phyloP scores from a whole-genome alignment of 257 asterid species.

The Leptodermis oblonga region DNA sequence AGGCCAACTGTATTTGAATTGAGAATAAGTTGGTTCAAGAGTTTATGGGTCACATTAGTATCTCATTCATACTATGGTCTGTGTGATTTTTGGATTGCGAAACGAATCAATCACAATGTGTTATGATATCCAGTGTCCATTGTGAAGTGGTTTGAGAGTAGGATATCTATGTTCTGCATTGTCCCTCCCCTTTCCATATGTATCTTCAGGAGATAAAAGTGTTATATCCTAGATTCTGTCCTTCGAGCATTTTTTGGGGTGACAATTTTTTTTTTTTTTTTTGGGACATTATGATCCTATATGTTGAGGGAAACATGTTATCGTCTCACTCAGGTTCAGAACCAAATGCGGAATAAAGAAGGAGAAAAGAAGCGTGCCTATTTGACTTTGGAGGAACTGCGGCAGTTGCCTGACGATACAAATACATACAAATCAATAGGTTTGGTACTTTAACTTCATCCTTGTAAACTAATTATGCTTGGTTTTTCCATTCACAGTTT shows the following conservation, averaged over 20 bases:
- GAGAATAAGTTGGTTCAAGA: neutral
- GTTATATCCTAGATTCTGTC: neutral
- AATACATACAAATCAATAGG: constrained; percentile 89
- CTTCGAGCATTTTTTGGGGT: neutral
- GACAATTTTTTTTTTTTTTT: neutral
- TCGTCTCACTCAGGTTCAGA: constrained; percentile 53
- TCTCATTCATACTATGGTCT: neutral
- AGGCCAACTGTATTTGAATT: neutral
- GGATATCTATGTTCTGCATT: neutral
- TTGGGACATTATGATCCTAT: neutral
- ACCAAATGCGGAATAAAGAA: constrained; percentile 79
- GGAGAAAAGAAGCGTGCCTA: constrained; percentile 90
- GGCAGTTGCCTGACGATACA: constrained; percentile 64
- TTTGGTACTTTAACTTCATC: neutral
- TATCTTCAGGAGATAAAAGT: neutral
- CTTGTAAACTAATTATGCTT: neutral
- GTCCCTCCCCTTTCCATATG: no score
- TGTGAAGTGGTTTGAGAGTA: neutral
- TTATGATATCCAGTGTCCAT: neutral
- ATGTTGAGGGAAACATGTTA: neutral
- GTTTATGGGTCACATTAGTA: neutral
- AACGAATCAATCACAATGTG: neutral
- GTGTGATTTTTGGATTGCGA: neutral
- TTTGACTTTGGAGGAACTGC: constrained; percentile 86
- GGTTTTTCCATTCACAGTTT: constrained; percentile 1